Conservation (phyloP, 495 filamentous ascomycete species). For the Xylaria intraflava region DNA sequence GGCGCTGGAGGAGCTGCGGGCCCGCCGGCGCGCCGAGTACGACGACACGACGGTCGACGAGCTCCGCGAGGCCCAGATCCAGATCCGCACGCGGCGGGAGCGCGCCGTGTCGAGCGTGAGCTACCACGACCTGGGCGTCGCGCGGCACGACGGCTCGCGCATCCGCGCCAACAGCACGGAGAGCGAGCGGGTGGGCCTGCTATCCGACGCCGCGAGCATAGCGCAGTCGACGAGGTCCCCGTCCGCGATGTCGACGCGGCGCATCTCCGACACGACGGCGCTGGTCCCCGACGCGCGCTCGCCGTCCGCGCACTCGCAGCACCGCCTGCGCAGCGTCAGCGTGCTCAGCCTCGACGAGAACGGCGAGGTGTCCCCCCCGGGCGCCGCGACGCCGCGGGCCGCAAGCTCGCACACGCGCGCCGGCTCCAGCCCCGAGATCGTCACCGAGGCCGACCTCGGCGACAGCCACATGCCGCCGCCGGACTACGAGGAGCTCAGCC, state of each 20-base stretch:
- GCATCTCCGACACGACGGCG: slow-evolving; percentile 2
- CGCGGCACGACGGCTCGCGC: slow-evolving; percentile 80
- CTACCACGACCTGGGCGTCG: slow-evolving; percentile 81
- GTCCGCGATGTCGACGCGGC: slow-evolving; percentile 17
- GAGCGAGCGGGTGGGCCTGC: slow-evolving; percentile 65
- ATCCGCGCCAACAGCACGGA: slow-evolving; percentile 75
- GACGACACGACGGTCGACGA: slow-evolving; percentile 35
- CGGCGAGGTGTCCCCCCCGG: slow-evolving; percentile 30
- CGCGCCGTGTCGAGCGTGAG: slow-evolving; percentile 73
- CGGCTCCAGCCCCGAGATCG: slow-evolving; percentile 35
- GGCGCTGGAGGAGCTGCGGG: slow-evolving; percentile 55
- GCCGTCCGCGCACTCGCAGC: slow-evolving; percentile 23
- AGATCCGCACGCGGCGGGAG: slow-evolving; percentile 56
- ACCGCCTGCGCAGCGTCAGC: slow-evolving; percentile 36
- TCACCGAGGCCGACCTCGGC: slow-evolving; percentile 40
- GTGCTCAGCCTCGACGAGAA: slow-evolving; percentile 42
- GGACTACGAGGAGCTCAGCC: slow-evolving; percentile 49
- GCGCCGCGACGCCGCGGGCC: slow-evolving; percentile 31
- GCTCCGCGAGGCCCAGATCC: slow-evolving; percentile 61
- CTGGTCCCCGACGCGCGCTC: slow-evolving; percentile 1
- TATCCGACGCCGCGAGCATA: slow-evolving; percentile 64
- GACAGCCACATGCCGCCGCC: slow-evolving; percentile 44
- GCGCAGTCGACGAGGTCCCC: slow-evolving; percentile 28
- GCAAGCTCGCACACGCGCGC: slow-evolving; percentile 22
- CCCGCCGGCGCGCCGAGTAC: slow-evolving; percentile 32